A percentile compares a stretch with the other conserved stretches of the same genome.
phyloP scores from a whole-genome alignment of 805 yeast genomes.

The Maudiozyma serrabonitensis region DNA sequence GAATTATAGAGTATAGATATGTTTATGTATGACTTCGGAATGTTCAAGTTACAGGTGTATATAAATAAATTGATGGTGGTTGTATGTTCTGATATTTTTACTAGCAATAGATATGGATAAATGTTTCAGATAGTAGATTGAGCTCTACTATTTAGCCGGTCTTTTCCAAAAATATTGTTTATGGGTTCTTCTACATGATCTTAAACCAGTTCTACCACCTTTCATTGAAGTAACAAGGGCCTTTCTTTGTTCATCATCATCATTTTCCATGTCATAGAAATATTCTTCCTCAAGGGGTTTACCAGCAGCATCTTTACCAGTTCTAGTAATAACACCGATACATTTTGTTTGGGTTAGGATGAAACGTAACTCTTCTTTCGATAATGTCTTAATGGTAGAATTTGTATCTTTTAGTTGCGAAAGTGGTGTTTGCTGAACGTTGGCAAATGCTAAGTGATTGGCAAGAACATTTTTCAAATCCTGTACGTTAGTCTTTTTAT shows the following conservation, averaged over 20 bases:
- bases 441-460: slow-evolving; percentile 85
- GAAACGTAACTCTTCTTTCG: slow-evolving; percentile 39
- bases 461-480: slow-evolving; percentile 57
- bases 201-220: slow-evolving; percentile 67
- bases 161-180: slow-evolving; percentile 56
- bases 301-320: slow-evolving; percentile 95
- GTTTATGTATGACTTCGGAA: too few species aligned
- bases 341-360: slow-evolving; percentile 31
- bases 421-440: slow-evolving; percentile 83
- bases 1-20: too few species aligned
- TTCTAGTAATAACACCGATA: slow-evolving; percentile 77
- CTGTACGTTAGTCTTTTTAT: slow-evolving; percentile 33
- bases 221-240: slow-evolving; percentile 62
- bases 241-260: slow-evolving; percentile 60
- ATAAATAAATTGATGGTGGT: too few species aligned
- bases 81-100: too few species aligned
- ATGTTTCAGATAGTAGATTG: background rate
- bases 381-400: slow-evolving; percentile 40
- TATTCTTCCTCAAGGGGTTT: slow-evolving; percentile 90
- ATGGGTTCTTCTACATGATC: slow-evolving; percentile 89
- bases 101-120: background rate
- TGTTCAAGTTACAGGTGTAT: too few species aligned
- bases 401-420: slow-evolving; percentile 54
- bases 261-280: slow-evolving; percentile 80
- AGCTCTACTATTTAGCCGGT: slow-evolving; percentile 24